These are phyloP conservation scores for Naganishia sp. DNA, from an alignment of 1,284 basidiomycete species.

Conservation along the genomic window DNA sequence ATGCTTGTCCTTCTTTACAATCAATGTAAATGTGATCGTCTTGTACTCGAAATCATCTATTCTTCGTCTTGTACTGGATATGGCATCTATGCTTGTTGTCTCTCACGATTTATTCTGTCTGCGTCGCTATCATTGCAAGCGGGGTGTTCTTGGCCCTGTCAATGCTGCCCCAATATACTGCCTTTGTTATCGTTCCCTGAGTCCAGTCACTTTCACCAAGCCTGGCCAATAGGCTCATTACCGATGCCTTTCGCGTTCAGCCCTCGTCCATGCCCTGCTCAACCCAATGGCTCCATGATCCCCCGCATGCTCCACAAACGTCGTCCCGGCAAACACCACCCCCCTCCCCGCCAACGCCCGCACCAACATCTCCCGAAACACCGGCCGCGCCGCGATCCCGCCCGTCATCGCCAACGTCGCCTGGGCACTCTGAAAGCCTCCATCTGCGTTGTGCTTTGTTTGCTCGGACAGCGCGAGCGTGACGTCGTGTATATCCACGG, in stretches of 20 bases:
- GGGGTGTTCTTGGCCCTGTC: too few species aligned
- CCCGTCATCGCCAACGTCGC: constrained; percentile 60
- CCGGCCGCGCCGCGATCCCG: constrained; percentile 37
- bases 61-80: not conserved
- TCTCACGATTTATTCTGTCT: too few species aligned
- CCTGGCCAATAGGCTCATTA: not conserved
- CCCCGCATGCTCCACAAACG: constrained; percentile 68
- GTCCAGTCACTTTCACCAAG: too few species aligned
- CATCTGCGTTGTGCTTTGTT: not conserved
- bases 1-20: constrained; percentile 6
- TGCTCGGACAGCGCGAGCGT: not conserved
- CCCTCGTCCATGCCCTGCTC: constrained; percentile 21
- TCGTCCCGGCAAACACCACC: constrained; percentile 64
- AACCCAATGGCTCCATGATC: constrained; percentile 64
- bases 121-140: too few species aligned
- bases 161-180: too few species aligned
- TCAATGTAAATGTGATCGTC: not conserved
- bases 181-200: too few species aligned
- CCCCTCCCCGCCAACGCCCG: constrained; percentile 62
- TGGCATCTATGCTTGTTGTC: not conserved
- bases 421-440: not conserved
- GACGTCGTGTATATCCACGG: constrained; percentile 12
- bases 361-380: constrained; percentile 58
- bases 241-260: not conserved
- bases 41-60: not conserved